These are phyloP conservation scores for Magnolia kwangsiensis DNA, from an alignment of 164 flowering plant species.

Conservation along the genomic window DNA sequence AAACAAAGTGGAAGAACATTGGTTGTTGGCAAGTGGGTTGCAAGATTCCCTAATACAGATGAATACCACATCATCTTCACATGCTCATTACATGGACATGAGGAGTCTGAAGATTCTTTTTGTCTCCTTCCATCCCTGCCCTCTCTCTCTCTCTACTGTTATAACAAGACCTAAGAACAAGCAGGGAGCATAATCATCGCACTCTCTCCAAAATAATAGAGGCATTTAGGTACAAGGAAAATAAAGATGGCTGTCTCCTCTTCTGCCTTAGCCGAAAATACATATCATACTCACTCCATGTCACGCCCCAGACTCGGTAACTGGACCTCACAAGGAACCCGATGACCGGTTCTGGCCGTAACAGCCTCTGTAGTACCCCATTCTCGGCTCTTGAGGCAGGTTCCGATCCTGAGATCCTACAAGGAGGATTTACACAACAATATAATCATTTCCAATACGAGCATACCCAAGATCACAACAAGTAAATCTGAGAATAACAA, in stretches of 20 bases:
- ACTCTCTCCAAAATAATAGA: background rate
- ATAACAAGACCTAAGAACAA: background rate
- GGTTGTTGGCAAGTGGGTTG: background rate
- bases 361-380: too few relatives aligned
- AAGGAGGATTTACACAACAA: too few relatives aligned
- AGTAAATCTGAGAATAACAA: too few relatives aligned
- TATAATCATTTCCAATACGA: too few relatives aligned
- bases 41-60: background rate
- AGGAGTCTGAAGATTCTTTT: background rate
- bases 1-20: background rate
- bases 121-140: background rate
- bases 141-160: background rate
- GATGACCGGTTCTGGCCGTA: too few relatives aligned
- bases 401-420: too few relatives aligned
- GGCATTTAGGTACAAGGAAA: background rate
- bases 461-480: too few relatives aligned
- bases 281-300: constrained; percentile 17
- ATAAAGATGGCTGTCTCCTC: background rate
- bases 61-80: background rate
- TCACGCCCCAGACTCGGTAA: too few relatives aligned
- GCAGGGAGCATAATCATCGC: too few relatives aligned
- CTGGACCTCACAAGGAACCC: too few relatives aligned
- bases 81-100: constrained; percentile 1
- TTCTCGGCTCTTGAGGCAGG: too few relatives aligned
- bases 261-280: background rate